phyloP scores from a whole-genome alignment of 202 grass and related monocot genomes.

The Bolboschoenoplectus hybrid region DNA sequence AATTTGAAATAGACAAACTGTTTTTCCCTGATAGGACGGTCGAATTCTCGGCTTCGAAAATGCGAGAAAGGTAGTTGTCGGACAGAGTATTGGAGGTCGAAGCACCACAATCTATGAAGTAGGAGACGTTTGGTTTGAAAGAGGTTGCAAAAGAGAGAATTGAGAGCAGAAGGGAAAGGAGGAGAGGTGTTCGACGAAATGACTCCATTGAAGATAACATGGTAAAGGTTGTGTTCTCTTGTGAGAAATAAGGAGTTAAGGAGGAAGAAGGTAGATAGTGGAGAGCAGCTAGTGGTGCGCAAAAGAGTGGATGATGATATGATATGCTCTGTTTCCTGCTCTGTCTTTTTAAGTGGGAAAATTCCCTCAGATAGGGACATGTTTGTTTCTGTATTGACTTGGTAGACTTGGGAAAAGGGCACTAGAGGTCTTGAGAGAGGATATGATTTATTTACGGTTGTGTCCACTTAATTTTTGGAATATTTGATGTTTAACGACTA shows the following conservation, averaged over 20 bases:
- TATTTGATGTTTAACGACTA: neutral
- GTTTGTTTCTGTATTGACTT: conserved; percentile 12
- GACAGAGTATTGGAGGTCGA: conserved; percentile 31
- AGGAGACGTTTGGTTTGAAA: conserved; percentile 23
- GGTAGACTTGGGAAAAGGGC: neutral
- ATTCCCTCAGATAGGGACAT: neutral
- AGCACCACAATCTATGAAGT: conserved; percentile 63
- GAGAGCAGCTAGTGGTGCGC: neutral
- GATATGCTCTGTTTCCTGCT: conserved; percentile 1
- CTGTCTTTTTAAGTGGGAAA: neutral
- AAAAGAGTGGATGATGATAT: neutral
- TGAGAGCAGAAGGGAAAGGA: conserved; percentile 1
- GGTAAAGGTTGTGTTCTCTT: neutral
- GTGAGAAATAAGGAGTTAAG: neutral
- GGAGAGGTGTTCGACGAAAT: conserved; percentile 12
- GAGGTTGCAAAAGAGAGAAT: conserved; percentile 27
- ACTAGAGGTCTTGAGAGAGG: neutral
- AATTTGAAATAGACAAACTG: conserved; percentile 14
- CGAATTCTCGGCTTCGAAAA: conserved; percentile 40
- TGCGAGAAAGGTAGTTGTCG: conserved; percentile 18
- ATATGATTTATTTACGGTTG: no score
- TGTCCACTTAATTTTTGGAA: no score
- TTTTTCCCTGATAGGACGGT: neutral
- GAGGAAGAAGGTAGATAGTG: neutral
- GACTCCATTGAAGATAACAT: neutral